Percentiles rank a stretch among this genome's conserved stretches.
Evolutionary conservation across 257 asterid species (phyloP).

Genomic region (Jacaranda copaia): DNA sequence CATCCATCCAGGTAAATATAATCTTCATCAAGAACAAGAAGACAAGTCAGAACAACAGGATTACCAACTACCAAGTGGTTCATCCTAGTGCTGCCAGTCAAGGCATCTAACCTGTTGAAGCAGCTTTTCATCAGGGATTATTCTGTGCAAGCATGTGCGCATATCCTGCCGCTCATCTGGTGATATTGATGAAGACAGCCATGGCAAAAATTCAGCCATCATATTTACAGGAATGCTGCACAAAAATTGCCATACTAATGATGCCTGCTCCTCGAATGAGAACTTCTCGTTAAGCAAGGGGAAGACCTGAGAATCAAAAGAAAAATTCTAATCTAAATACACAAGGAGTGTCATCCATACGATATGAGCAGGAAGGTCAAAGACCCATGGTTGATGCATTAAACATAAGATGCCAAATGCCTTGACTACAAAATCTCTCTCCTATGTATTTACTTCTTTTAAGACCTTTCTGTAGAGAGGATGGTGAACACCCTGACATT

Average conservation of each 20-base stretch:
- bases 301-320: slow-evolving; percentile 65
- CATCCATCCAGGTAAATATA: slow-evolving; percentile 98
- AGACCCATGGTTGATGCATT: slow-evolving; percentile 22
- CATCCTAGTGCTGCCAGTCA: slow-evolving; percentile 24
- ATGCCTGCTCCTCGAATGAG: slow-evolving; percentile 95
- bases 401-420: neutral
- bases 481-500: neutral
- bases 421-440: neutral
- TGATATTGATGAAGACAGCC: slow-evolving; percentile 93
- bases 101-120: slow-evolving; percentile 83
- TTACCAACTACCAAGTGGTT: slow-evolving; percentile 8
- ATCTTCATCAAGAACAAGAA: slow-evolving; percentile 56
- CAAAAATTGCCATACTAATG: slow-evolving; percentile 96
- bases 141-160: slow-evolving; percentile 85
- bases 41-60: slow-evolving; percentile 49
- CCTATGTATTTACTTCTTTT: neutral
- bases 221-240: slow-evolving; percentile 98
- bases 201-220: slow-evolving; percentile 99
- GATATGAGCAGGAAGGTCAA: slow-evolving; percentile 6
- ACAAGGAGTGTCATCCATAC: slow-evolving; percentile 26
- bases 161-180: slow-evolving; percentile 85
- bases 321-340: slow-evolving; percentile 11
- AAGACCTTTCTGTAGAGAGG: neutral
- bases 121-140: slow-evolving; percentile 84
- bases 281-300: slow-evolving; percentile 89